These are phyloP conservation scores for Lineolata rhizophorae DNA, from an alignment of 495 filamentous ascomycete species.

Conservation along the genomic window DNA sequence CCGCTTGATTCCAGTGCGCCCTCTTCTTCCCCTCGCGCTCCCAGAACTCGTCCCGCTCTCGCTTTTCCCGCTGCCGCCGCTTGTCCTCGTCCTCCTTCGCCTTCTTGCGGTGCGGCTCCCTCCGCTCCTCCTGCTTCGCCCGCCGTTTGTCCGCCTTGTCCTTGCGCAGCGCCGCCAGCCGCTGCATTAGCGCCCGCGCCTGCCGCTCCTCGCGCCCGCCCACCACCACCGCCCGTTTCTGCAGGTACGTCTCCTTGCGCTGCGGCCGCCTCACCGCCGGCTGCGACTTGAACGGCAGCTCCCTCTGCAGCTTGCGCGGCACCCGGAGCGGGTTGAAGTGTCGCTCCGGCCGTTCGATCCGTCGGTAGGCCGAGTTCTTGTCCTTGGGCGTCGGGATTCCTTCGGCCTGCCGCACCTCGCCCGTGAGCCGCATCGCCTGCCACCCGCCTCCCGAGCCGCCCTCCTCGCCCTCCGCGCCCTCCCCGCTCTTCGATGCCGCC, in stretches of 20 bases:
- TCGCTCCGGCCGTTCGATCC: constrained; percentile 55
- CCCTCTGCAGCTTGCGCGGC: constrained; percentile 59
- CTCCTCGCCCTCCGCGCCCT: not conserved
- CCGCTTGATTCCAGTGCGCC: constrained; percentile 35
- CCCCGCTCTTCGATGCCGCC: constrained; percentile 1
- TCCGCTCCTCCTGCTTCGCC: constrained; percentile 67
- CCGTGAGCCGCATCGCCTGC: constrained; percentile 86
- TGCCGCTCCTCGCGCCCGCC: constrained; percentile 56
- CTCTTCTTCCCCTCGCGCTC: constrained; percentile 86
- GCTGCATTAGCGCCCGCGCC: constrained; percentile 78
- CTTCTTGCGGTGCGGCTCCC: constrained; percentile 56
- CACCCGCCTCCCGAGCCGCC: constrained; percentile 28
- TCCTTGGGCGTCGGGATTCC: constrained; percentile 53
- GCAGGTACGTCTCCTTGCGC: constrained; percentile 69
- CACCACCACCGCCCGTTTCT: constrained; percentile 78
- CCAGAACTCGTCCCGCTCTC: constrained; percentile 87
- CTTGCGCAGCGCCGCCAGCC: constrained; percentile 75
- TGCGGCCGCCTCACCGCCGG: constrained; percentile 60
- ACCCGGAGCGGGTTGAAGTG: constrained; percentile 91
- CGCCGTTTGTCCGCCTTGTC: constrained; percentile 67
- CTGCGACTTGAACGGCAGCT: constrained; percentile 84
- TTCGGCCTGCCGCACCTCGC: constrained; percentile 63
- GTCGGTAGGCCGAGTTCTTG: constrained; percentile 62
- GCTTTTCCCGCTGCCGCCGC: constrained; percentile 62
- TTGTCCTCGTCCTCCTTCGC: constrained; percentile 61